Evolutionary conservation across 305 asterid genomes (phyloP).

Genomic region (Fraxinus paxiana): DNA sequence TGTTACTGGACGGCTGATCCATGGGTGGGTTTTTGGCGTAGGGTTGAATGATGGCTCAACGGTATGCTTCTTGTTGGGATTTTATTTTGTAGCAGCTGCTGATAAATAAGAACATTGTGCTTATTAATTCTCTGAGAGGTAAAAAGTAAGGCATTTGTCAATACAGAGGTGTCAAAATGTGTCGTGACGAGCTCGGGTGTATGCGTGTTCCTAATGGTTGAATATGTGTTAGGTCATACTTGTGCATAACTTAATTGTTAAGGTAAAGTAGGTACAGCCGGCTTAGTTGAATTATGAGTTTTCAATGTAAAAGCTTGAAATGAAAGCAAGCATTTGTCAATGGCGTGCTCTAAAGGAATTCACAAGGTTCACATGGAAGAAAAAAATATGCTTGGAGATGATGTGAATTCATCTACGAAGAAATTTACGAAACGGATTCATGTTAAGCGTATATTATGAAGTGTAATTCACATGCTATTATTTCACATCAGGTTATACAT

Average conservation of each 20-base stretch:
- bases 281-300: background rate
- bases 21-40: background rate
- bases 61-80: background rate
- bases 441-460: too few species aligned
- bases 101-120: background rate
- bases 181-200: background rate
- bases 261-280: background rate
- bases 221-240: background rate
- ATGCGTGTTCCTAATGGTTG: background rate
- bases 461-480: background rate
- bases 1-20: background rate
- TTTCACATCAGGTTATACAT: background rate
- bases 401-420: background rate
- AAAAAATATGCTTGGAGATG: background rate
- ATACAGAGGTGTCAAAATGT: background rate
- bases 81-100: background rate
- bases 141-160: background rate
- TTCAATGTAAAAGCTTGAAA: background rate
- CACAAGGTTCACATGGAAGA: background rate
- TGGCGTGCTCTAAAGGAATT: background rate
- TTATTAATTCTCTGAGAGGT: background rate
- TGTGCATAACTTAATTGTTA: background rate
- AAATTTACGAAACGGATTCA: background rate
- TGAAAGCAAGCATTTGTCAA: background rate
- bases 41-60: background rate